Conservation (phyloP, 2,329 filamentous ascomycete species). For the Cladorrhinum sp. region DNA sequence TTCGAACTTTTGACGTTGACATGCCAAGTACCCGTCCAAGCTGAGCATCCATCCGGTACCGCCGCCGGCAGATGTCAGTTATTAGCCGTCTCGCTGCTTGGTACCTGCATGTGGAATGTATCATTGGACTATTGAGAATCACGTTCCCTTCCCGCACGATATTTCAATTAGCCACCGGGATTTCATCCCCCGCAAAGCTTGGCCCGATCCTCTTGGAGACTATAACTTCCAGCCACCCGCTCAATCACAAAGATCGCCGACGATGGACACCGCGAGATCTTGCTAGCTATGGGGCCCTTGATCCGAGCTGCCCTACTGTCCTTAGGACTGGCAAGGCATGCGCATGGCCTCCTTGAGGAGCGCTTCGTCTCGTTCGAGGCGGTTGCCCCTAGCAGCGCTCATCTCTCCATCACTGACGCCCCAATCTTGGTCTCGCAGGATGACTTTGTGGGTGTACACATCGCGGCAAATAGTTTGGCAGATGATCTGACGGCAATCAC, state of each 20-base stretch:
- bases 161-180: not conserved
- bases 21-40: no score
- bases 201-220: not conserved
- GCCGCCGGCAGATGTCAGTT: not conserved
- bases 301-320: not conserved
- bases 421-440: conserved; percentile 32
- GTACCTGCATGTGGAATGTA: not conserved
- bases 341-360: conserved; percentile 15
- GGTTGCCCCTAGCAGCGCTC: not conserved
- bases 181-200: not conserved
- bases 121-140: no score
- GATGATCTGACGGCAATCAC: conserved; percentile 32
- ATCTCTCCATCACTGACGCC: conserved; percentile 31
- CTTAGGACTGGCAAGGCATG: not conserved
- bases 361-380: conserved; percentile 18
- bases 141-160: not conserved
- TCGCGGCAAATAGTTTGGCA: conserved; percentile 34
- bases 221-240: not conserved
- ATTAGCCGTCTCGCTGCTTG: not conserved
- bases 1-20: no score
- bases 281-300: not conserved
- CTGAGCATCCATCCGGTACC: no score
- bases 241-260: not conserved
- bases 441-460: conserved; percentile 34
- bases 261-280: not conserved